These are phyloP conservation scores for Suhomyces yuchorum DNA, from an alignment of 1,139 yeast species.

Conservation along the genomic window DNA sequence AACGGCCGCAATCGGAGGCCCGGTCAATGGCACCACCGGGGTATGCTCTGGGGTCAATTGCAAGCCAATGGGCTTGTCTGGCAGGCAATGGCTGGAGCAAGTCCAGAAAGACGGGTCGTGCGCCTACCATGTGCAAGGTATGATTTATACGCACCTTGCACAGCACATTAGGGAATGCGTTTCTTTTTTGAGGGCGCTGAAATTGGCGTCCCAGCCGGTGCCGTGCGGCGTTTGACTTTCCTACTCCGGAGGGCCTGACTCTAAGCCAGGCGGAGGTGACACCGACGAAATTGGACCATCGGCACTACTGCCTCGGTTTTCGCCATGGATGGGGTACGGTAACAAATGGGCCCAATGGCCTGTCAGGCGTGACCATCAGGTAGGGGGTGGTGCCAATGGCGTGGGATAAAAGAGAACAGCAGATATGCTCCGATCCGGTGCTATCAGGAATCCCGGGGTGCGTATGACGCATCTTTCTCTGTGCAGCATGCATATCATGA, in stretches of 20 bases:
- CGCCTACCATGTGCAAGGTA: conserved; percentile 10
- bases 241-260: background rate
- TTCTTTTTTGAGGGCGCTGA: conserved; percentile 9
- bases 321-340: too few species aligned
- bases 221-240: background rate
- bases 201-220: background rate
- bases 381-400: background rate
- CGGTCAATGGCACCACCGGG: background rate
- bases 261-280: conserved; percentile 2
- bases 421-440: background rate
- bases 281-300: conserved; percentile 2
- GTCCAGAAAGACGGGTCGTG: background rate
- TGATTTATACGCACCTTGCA: conserved; percentile 13
- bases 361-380: background rate
- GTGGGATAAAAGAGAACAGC: too few species aligned
- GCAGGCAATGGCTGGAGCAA: background rate
- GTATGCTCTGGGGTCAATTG: background rate
- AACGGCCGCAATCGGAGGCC: too few species aligned
- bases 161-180: conserved; percentile 12
- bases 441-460: background rate
- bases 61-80: background rate
- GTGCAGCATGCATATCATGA: background rate
- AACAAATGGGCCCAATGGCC: background rate
- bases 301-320: conserved; percentile 3
- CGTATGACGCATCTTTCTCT: background rate